Evolutionary conservation across 257 asterid species (phyloP), one percentile per base, ranked within the genome.

Genomic region (Plantago ovata): DNA sequence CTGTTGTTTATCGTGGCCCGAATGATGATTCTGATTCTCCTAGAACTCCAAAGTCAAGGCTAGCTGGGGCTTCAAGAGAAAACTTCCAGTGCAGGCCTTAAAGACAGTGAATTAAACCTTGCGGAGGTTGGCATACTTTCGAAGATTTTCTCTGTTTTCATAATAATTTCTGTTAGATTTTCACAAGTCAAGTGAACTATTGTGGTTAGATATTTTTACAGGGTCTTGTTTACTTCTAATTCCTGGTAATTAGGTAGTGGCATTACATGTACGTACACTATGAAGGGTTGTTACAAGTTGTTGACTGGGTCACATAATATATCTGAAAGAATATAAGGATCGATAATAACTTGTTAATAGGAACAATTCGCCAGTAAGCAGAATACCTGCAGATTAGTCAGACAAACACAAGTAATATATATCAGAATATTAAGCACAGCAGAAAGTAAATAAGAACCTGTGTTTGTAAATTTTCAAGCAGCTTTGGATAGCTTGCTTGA

Each of bases 31-130:
- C 80, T 22, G 94, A 81, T 72, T 86, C 97, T 70, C 99, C 95
- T 42, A 84, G 76, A 72, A 84, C 97, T 47, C 87, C 97, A 61
- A 93, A 84, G 71, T 89, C 99, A 48, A 75, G 88, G 79, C 78
- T n/a, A n/a, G n/a, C n/a, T 89, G 43, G 99, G 97, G 53, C 86
- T 73, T 73, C 95, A 86, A 76, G 99, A 84, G 69, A 84, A 84
- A 80, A 71, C 86, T 56, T 84, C 79, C 46, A 93, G 82, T 81
- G 94, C 97, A 61, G 81, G 83, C 56, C 73, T 71, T 73, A 97
- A 93, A 81, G 96, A 93, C 55, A 93, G 97, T 76, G 78, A 78
- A 53, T 44, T 73, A 56, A 93, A 89, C 76, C 96, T 93, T 55
- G 92, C 95, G 0, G 95, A 93, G 97, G 99, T 93, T 62, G 58